Conservation (phyloP, 2,329 filamentous ascomycete genomes). For the Trichoderma pleuroti region DNA sequence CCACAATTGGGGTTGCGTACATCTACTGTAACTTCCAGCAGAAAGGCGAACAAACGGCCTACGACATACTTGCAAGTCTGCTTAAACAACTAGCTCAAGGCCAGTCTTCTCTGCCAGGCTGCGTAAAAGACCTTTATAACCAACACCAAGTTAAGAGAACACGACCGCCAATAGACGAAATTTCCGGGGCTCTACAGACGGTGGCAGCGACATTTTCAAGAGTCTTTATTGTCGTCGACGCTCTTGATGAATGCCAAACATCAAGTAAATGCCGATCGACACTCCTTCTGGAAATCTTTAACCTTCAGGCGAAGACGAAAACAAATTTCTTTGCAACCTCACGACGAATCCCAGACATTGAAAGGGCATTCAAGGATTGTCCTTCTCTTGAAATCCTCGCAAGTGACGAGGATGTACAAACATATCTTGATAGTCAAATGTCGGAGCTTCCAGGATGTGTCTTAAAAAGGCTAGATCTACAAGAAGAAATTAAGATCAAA, state of each 20-base stretch:
- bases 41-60: neutral
- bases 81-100: neutral
- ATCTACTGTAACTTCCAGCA: neutral
- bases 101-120: neutral
- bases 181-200: neutral
- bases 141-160: neutral
- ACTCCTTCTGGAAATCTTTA: neutral
- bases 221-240: neutral
- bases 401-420: neutral
- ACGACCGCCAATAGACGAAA: neutral
- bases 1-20: neutral
- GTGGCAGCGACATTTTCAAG: neutral
- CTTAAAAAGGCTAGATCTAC: neutral
- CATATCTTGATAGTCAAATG: neutral
- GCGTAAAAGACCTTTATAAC: neutral
- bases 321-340: neutral
- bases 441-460: neutral
- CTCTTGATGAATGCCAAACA: neutral
- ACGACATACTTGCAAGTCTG: neutral
- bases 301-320: neutral
- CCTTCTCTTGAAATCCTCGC: neutral
- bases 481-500: neutral
- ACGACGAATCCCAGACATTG: neutral
- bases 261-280: neutral
- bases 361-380: neutral